Base-by-base conservation (phyloP, 768 basidiomycete species). In the Naematelia aurantialba region DNA sequence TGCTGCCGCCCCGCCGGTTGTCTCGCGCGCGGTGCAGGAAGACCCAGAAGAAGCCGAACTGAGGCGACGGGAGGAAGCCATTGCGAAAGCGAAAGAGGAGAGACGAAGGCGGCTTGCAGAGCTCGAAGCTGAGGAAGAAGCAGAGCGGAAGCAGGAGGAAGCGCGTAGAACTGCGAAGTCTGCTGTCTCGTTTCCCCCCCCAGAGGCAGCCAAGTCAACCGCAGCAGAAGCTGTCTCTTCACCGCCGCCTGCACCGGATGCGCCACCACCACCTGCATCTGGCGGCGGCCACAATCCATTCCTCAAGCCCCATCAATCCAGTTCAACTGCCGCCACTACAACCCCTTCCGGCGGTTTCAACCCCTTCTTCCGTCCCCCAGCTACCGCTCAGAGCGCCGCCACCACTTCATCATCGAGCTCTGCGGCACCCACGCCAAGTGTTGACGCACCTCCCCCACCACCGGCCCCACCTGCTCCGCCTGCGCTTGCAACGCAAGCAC, bases 21-120 rank as follows among this genome's bases (percentile, higher is more conserved):
- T 65, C 31, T 52, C 58, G 21, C 47, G 31, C 3, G 50, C 58
- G 46, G 34, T 59, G 14, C 67, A 81, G 58, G 81, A 86, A 45
- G 91, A 94, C 64, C 85, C 85, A 0, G 90, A 91, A 73, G 93
- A 96, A 61, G 84, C 82, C 45, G 81, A 79, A 14, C 72, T 96
- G 10, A 82, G 82, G 55, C 83, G 81, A 12, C 83, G 87, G 12
- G 88, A 91, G 73, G 87, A 83, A 59, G 83, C 82, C 2, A 69
- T 91, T n/a, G 81, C 81, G 51, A 87, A 86, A 73, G 85, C 85
- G 61, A 69, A 87, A 65, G 89, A 83, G n/a, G 78, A 78, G 52
- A 83, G 89, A 1, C 81, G 81, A 17, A 87, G 82, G 47, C 80
- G 86, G 22, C 59, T 80, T 48, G 72, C 72, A 46, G 62, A 76